Conservation (phyloP, 192 early-diverging fungal genomes). For the Podila clonocystis region DNA sequence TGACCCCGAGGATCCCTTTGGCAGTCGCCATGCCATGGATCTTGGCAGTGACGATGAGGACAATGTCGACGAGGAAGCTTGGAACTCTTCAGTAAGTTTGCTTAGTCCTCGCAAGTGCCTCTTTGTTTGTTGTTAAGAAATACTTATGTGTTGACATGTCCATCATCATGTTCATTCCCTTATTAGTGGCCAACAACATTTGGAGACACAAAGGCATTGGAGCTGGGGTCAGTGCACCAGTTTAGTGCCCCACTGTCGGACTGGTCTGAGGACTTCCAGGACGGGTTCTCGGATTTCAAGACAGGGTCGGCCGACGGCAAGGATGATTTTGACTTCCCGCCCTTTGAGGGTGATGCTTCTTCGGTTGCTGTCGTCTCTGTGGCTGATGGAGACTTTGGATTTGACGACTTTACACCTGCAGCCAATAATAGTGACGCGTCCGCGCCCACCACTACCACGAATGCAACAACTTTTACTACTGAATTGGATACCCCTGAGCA, state of each 20-base stretch:
- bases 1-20: constrained; percentile 39
- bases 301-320: constrained; percentile 5
- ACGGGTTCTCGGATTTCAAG: constrained; percentile 47
- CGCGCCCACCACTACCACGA: neutral
- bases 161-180: neutral
- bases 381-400: no score
- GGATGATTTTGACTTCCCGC: neutral
- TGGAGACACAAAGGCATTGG: constrained; percentile 29
- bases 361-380: no score
- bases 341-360: neutral
- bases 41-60: constrained; percentile 50
- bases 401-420: no score
- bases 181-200: constrained; percentile 41
- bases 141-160: neutral
- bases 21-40: constrained; percentile 33
- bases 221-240: constrained; percentile 9
- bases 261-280: constrained; percentile 50
- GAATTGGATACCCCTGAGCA: neutral
- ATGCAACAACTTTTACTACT: neutral
- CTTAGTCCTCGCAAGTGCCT: neutral
- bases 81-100: constrained; percentile 28
- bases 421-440: no score
- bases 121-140: neutral
- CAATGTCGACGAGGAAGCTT: constrained; percentile 27
- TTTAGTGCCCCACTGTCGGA: constrained; percentile 40